phyloP scores from a whole-genome alignment of 257 asterid species.

The Cordia subcordata region DNA sequence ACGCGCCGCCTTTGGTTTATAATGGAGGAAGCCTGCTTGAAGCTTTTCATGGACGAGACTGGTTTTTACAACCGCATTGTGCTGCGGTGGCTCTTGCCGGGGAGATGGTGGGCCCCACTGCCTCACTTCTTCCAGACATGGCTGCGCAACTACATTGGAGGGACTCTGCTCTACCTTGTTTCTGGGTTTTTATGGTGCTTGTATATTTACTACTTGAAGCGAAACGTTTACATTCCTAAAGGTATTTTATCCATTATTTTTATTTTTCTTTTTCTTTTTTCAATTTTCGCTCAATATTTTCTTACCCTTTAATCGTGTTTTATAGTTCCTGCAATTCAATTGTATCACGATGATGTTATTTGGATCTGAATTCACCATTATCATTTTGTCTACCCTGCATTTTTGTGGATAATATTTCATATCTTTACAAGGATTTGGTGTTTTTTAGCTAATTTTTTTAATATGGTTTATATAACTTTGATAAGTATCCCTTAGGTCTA shows the following conservation, averaged over 20 bases:
- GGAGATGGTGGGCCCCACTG: conserved; percentile 49
- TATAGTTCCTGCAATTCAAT: too few relatives aligned
- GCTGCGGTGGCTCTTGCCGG: conserved; percentile 55
- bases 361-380: too few relatives aligned
- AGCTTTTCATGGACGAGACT: conserved; percentile 64
- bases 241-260: conserved; percentile 22
- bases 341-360: too few relatives aligned
- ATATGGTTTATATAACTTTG: too few relatives aligned
- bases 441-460: too few relatives aligned
- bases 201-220: conserved; percentile 73
- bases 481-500: too few relatives aligned
- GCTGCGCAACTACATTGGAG: conserved; percentile 88
- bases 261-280: too few relatives aligned
- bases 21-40: conserved; percentile 41
- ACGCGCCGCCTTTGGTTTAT: neutral
- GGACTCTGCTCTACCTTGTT: conserved; percentile 50
- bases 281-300: too few relatives aligned
- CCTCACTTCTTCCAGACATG: conserved; percentile 71
- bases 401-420: too few relatives aligned
- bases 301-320: too few relatives aligned
- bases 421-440: too few relatives aligned
- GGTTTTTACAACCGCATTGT: conserved; percentile 75
- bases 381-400: too few relatives aligned
- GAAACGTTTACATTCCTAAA: conserved; percentile 65
- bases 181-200: conserved; percentile 79